These are phyloP conservation scores for Aspergillus carlsbadensis DNA, from an alignment of 495 filamentous ascomycete genomes.

Conservation along the genomic window DNA sequence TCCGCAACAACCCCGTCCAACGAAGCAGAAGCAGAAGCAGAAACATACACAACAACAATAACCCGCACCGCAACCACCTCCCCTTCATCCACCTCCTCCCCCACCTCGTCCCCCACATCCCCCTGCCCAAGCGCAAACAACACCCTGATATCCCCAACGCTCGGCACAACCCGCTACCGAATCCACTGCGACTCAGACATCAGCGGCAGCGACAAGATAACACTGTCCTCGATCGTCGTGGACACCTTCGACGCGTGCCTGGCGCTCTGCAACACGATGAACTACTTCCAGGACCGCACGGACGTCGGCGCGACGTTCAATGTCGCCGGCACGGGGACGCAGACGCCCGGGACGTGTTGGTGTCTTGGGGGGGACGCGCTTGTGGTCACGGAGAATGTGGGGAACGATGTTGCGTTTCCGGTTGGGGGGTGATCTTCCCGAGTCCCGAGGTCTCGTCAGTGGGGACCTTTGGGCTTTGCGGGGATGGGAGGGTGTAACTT, in stretches of 20 bases:
- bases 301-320: slow-evolving; percentile 15
- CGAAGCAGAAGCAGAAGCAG: too few species aligned
- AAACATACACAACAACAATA: slow-evolving; percentile 5
- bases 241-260: slow-evolving; percentile 9
- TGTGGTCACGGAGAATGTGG: slow-evolving; percentile 1
- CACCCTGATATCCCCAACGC: neutral
- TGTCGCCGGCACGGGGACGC: slow-evolving; percentile 10
- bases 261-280: slow-evolving; percentile 14
- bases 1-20: neutral
- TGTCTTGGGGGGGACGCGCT: slow-evolving; percentile 6
- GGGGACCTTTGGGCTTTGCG: too few species aligned
- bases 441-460: too few species aligned
- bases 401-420: slow-evolving; percentile 5
- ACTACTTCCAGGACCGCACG: slow-evolving; percentile 12
- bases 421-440: too few species aligned
- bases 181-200: slow-evolving; percentile 16
- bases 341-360: slow-evolving; percentile 17
- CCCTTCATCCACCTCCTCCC: neutral
- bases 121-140: slow-evolving; percentile 13
- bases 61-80: neutral
- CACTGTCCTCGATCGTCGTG: slow-evolving; percentile 10
- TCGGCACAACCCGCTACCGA: slow-evolving; percentile 5
- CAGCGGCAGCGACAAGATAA: slow-evolving; percentile 2
- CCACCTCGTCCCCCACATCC: neutral
- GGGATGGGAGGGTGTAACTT: too few species aligned